Conservation (phyloP, 345 rosid genomes). For the Euphorbia pulcherrima region DNA sequence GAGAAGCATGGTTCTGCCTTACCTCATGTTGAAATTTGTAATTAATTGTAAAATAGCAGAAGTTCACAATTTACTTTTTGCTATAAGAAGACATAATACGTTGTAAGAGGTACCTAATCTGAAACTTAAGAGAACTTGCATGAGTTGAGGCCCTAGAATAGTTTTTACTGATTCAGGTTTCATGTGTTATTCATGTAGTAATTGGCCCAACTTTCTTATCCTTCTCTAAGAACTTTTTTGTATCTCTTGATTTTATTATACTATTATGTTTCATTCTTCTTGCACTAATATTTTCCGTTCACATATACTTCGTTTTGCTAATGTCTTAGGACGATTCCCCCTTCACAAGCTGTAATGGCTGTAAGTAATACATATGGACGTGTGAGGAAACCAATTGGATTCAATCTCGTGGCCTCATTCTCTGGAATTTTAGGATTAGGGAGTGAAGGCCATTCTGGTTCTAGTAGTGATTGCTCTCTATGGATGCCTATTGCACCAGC, state of each 20-base stretch:
- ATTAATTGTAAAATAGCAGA: not conserved
- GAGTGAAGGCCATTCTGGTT: conserved; percentile 34
- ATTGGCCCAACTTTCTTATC: not conserved
- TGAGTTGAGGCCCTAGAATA: not conserved
- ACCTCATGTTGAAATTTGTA: not conserved
- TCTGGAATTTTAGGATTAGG: conserved; percentile 55
- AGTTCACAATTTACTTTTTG: not conserved
- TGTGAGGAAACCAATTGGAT: conserved; percentile 82
- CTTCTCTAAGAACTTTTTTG: not conserved
- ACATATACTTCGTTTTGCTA: not conserved
- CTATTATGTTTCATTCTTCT: not conserved
- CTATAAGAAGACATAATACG: not conserved
- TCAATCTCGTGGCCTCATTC: conserved; percentile 57
- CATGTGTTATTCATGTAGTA: not conserved
- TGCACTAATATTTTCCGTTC: not conserved
- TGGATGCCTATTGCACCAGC: conserved; percentile 96
- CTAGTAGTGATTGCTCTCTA: conserved; percentile 65
- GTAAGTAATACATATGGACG: conserved; percentile 94
- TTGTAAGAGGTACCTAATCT: not conserved
- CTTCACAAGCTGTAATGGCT: conserved; percentile 90
- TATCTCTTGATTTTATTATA: not conserved
- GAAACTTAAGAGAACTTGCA: not conserved
- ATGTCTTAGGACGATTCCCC: conserved; percentile 84
- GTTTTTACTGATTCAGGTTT: conserved; percentile 3
- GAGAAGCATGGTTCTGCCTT: not conserved